Evolutionary conservation across 371 early-diverging fungal species (phyloP), one percentile per base, ranked within the genome.

Genomic region (Coemansia sp.): DNA sequence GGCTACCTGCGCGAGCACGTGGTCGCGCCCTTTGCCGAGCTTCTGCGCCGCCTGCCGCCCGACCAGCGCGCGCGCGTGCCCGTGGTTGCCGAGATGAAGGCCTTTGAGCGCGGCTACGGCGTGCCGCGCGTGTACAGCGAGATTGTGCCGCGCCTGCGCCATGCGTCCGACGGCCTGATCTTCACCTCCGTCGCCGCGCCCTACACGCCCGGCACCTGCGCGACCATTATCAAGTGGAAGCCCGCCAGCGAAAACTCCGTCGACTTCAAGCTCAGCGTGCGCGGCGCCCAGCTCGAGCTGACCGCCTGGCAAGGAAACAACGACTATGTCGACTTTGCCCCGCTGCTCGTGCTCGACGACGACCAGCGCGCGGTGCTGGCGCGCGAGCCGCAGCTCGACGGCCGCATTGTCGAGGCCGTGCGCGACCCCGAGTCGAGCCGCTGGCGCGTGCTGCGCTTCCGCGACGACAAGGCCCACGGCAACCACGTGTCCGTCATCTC

Each of bases 211-310:
- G 98, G 97, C 38, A 95, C 97, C 2, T 92, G 93, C 58, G 65
- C 83, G 8, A 91, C 89, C 64, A 95, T 97, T 89, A 78, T 99
- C 37, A 99, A 99, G 82, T 99, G 99, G 99, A 99, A 99, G 72
- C 99, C 99, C 10, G 87, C 97, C 10, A 87, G 91, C 58, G 93
- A 99, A 67, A 99, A 99, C 78, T 95, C 99, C 0, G 85, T 99
- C 11, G 99, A 99, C 74, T 98, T 99, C 60, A 84, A 82, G 63
- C 77, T 90, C 9, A 46, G 75, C 12, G 63, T 89, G 57, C 70
- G 32, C 50, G 14, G 55, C 47, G 9, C 77, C 77, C 3, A 76
- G 75, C 80, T 88, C 37, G 55, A 78, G 3, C 69, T 91, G 12
- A 55, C 70, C 2, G 82, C 84, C 16, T 90, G 89, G 89, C 70